These are phyloP conservation scores for Elsinoe ampelina DNA, from an alignment of 2,329 filamentous ascomycete genomes.

Conservation along the genomic window DNA sequence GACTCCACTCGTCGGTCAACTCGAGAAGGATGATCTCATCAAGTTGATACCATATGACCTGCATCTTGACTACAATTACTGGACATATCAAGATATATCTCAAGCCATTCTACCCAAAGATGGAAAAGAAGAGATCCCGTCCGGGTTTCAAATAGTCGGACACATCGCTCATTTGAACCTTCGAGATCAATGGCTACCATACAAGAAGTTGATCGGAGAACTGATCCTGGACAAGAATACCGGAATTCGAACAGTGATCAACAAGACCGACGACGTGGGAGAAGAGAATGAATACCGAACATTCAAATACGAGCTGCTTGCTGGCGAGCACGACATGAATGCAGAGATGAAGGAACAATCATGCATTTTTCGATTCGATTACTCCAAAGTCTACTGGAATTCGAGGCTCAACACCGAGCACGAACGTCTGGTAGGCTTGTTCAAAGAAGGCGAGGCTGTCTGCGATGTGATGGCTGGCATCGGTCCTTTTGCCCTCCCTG, in stretches of 20 bases:
- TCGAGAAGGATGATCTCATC: slow-evolving; percentile 59
- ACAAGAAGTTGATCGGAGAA: slow-evolving; percentile 76
- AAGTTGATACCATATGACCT: slow-evolving; percentile 67
- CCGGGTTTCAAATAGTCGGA: slow-evolving; percentile 79
- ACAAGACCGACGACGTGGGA: slow-evolving; percentile 86
- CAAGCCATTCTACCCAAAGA: slow-evolving; percentile 70
- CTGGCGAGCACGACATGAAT: slow-evolving; percentile 70
- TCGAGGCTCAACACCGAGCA: slow-evolving; percentile 85
- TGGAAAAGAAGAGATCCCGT: slow-evolving; percentile 68
- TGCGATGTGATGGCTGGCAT: slow-evolving; percentile 97
- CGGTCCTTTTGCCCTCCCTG: slow-evolving; percentile 86
- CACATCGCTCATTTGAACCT: slow-evolving; percentile 93
- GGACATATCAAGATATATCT: slow-evolving; percentile 81
- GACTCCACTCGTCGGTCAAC: slow-evolving; percentile 59
- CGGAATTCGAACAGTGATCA: slow-evolving; percentile 77
- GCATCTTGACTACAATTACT: slow-evolving; percentile 72
- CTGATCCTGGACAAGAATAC: slow-evolving; percentile 86
- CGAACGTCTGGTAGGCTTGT: slow-evolving; percentile 63
- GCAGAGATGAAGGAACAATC: slow-evolving; percentile 74
- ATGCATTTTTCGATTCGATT: slow-evolving; percentile 88
- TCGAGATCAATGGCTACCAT: slow-evolving; percentile 69
- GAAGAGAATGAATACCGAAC: slow-evolving; percentile 79
- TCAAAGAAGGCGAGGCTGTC: slow-evolving; percentile 77
- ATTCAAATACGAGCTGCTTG: slow-evolving; percentile 83
- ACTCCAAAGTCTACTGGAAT: slow-evolving; percentile 97